These are phyloP conservation scores for Lodderomyces oxycetoniae DNA, from an alignment of 1,139 yeast species.

Conservation along the genomic window DNA sequence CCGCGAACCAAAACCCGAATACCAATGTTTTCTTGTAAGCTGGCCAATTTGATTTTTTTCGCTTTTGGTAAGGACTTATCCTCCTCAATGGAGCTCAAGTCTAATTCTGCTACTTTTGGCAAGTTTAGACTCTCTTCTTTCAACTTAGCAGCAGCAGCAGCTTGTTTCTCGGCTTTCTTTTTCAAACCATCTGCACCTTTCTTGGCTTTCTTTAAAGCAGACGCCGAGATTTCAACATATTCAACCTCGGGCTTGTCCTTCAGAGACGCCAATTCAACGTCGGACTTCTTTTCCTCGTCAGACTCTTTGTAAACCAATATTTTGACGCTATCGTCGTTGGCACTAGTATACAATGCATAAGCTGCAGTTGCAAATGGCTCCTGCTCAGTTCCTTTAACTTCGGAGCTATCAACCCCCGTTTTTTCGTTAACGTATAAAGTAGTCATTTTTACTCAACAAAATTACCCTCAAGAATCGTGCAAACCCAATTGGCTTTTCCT, in stretches of 20 bases:
- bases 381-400: constrained; percentile 55
- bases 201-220: constrained; percentile 93
- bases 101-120: constrained; percentile 70
- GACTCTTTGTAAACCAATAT: constrained; percentile 61
- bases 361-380: constrained; percentile 81
- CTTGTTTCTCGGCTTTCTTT: constrained; percentile 84
- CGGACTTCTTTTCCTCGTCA: constrained; percentile 43
- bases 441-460: constrained; percentile 25
- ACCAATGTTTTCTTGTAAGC: constrained; percentile 49
- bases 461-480: no score
- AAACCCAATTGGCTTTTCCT: no score
- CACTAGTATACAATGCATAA: constrained; percentile 59
- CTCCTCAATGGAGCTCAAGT: constrained; percentile 62
- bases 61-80: constrained; percentile 73
- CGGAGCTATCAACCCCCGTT: constrained; percentile 59
- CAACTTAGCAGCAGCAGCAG: constrained; percentile 54
- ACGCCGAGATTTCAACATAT: constrained; percentile 79
- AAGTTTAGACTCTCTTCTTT: constrained; percentile 34
- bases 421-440: constrained; percentile 64
- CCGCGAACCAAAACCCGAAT: constrained; percentile 77
- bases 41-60: constrained; percentile 57
- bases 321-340: constrained; percentile 64
- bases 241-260: constrained; percentile 44
- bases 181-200: constrained; percentile 91
- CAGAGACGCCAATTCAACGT: no score